Percentiles rank a stretch among this genome's conserved stretches.
Evolutionary conservation across 305 asterid species (phyloP).

Genomic region (Fraxinus albicans): DNA sequence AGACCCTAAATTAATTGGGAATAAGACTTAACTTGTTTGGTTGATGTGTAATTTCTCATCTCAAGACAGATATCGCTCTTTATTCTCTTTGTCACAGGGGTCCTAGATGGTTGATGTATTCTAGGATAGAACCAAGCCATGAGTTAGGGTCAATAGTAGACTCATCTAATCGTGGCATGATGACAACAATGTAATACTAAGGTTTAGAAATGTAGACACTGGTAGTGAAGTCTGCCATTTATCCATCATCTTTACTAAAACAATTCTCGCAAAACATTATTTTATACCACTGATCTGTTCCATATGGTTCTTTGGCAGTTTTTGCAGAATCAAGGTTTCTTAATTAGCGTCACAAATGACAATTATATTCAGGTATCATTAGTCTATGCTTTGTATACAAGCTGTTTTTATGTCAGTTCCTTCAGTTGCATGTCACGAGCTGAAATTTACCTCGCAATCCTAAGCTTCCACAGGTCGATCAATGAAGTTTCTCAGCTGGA

Average conservation of each 20-base stretch:
- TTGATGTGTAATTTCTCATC: constrained; percentile 4
- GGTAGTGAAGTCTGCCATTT: constrained; percentile 3
- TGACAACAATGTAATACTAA: background rate
- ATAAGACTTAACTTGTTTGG: background rate
- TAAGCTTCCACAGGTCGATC: too few relatives aligned
- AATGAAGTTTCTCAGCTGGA: too few relatives aligned
- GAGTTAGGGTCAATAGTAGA: background rate
- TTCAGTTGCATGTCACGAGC: too few relatives aligned
- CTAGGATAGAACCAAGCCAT: background rate
- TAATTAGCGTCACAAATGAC: constrained; percentile 77
- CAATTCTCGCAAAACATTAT: background rate
- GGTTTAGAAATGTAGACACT: background rate
- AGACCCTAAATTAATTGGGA: background rate
- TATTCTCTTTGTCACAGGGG: background rate
- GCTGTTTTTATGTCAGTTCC: background rate
- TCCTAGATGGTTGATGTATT: constrained; percentile 1
- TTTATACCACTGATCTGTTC: constrained; percentile 22
- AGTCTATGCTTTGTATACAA: constrained; percentile 3
- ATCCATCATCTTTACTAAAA: background rate
- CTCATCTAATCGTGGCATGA: background rate
- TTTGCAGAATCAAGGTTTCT: constrained; percentile 77
- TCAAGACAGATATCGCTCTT: constrained; percentile 6
- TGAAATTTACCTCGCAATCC: too few relatives aligned
- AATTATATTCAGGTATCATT: constrained; percentile 69
- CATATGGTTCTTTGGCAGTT: constrained; percentile 53